Evolutionary conservation across 2,329 filamentous ascomycete genomes (phyloP).

Genomic region (Nemania abortiva): DNA sequence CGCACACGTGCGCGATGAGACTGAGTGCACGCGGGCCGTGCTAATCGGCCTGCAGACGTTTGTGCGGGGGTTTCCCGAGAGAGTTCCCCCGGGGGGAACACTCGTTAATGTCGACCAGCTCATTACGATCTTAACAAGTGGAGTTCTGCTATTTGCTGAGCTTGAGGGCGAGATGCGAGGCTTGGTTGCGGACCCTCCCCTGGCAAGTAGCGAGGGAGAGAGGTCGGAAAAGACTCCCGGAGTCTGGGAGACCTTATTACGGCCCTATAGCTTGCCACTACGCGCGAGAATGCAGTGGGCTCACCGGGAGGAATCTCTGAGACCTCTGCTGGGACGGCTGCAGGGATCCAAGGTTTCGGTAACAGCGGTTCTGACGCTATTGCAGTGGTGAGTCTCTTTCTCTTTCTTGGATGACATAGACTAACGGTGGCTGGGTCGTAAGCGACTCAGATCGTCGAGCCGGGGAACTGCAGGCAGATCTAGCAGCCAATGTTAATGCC

Average conservation of each 20-base stretch:
- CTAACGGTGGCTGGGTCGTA: neutral
- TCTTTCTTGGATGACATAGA: neutral
- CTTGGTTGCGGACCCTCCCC: neutral
- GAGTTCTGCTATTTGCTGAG: constrained; percentile 26
- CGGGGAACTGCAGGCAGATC: constrained; percentile 12
- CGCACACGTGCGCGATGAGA: constrained; percentile 18
- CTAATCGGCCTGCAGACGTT: constrained; percentile 11
- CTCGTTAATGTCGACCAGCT: constrained; percentile 24
- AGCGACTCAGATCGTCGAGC: constrained; percentile 21
- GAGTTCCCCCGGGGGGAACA: constrained; percentile 1
- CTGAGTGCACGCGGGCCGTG: constrained; percentile 13
- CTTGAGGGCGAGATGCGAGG: constrained; percentile 18
- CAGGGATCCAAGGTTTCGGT: constrained; percentile 23
- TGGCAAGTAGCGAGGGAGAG: neutral
- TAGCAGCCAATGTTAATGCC: constrained; percentile 8
- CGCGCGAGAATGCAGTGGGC: constrained; percentile 14
- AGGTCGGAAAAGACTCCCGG: neutral
- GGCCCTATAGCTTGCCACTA: too few species aligned
- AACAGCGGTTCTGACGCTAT: constrained; percentile 13
- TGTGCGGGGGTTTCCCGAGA: neutral
- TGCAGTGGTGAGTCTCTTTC: constrained; percentile 16
- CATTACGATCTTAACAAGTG: constrained; percentile 13
- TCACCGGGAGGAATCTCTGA: constrained; percentile 6
- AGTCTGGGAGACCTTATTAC: neutral
- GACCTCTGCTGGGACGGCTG: constrained; percentile 1